phyloP scores from a whole-genome alignment of 2,329 filamentous ascomycete species.

The Capronia epimyces region DNA sequence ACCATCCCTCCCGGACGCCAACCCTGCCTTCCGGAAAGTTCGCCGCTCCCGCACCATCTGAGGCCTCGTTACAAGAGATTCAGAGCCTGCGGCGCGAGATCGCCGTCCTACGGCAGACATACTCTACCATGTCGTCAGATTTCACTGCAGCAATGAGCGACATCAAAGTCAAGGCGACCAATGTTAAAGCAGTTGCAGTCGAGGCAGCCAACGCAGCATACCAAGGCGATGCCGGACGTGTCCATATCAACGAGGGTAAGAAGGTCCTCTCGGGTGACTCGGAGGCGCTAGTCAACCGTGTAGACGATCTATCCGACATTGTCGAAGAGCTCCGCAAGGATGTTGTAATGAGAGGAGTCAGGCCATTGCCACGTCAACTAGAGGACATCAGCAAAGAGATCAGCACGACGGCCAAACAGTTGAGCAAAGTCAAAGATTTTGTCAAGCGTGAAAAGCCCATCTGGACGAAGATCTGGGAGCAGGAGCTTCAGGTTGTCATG shows the following conservation, averaged over 20 bases:
- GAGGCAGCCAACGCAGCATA: conserved; percentile 66
- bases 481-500: conserved; percentile 91
- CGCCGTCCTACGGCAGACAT: conserved; percentile 86
- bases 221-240: conserved; percentile 72
- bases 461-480: conserved; percentile 99
- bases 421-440: conserved; percentile 91
- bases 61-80: conserved; percentile 66
- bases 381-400: conserved; percentile 88
- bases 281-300: conserved; percentile 81
- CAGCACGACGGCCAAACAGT: conserved; percentile 69
- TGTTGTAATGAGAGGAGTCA: conserved; percentile 85
- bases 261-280: conserved; percentile 82
- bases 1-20: conserved; percentile 32
- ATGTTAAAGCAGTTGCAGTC: conserved; percentile 69
- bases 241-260: conserved; percentile 79
- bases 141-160: conserved; percentile 80
- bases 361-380: conserved; percentile 82
- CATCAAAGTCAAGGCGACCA: conserved; percentile 73
- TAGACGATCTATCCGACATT: conserved; percentile 94
- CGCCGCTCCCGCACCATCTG: conserved; percentile 27
- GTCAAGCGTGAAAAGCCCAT: conserved; percentile 86
- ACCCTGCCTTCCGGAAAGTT: conserved; percentile 33
- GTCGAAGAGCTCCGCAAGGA: conserved; percentile 97
- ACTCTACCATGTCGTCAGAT: conserved; percentile 83
- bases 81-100: conserved; percentile 80